Conservation (phyloP, 2,329 filamentous ascomycete species). For the Hypoxylon sp. region DNA sequence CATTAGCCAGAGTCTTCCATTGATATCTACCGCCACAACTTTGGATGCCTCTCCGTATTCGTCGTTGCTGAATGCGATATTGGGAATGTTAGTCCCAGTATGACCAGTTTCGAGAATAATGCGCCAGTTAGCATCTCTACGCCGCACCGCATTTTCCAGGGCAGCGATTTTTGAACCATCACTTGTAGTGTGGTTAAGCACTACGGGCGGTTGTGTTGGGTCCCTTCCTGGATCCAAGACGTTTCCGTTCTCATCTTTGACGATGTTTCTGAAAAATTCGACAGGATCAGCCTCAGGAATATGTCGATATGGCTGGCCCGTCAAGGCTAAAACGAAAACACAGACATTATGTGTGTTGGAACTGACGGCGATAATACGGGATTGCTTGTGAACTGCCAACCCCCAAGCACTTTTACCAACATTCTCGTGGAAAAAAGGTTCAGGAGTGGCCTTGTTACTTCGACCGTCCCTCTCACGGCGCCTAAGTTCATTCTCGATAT, state of each 20-base stretch:
- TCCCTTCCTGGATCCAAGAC: conserved; percentile 9
- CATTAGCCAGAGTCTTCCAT: conserved; percentile 63
- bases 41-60: conserved; percentile 62
- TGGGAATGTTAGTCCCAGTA: conserved; percentile 64
- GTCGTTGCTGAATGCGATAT: conserved; percentile 65
- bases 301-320: conserved; percentile 28
- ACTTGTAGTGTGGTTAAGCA: not conserved
- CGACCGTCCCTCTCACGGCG: conserved; percentile 46
- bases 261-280: conserved; percentile 42
- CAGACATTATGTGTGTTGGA: conserved; percentile 71
- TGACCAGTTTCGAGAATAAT: conserved; percentile 61
- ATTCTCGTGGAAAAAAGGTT: conserved; percentile 78
- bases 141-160: conserved; percentile 55
- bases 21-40: conserved; percentile 65
- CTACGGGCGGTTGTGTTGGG: not conserved
- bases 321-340: conserved; percentile 54
- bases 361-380: conserved; percentile 88
- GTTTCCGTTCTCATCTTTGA: conserved; percentile 43
- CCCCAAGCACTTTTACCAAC: conserved; percentile 90
- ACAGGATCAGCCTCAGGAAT: conserved; percentile 15
- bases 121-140: conserved; percentile 63
- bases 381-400: conserved; percentile 81
- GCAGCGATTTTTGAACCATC: conserved; percentile 34
- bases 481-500: conserved; percentile 55
- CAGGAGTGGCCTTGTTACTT: conserved; percentile 19